Percentiles rank a stretch among this genome's conserved stretches.
phyloP scores from a whole-genome alignment of 2,329 filamentous ascomycete genomes.

The Talaromyces sp. region DNA sequence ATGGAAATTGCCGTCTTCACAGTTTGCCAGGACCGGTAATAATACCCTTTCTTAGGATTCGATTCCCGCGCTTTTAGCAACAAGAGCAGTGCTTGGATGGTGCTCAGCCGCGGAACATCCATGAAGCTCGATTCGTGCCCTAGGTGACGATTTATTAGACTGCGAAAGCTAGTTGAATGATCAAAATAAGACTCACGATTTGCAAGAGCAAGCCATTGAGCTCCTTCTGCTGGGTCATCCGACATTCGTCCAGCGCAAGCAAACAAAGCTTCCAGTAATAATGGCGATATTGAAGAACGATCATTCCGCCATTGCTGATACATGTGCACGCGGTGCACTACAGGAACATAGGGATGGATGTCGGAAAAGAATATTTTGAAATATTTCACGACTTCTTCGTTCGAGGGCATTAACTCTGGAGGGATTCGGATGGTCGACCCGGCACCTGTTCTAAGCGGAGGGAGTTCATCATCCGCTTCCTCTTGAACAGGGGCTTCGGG shows the following conservation, averaged over 20 bases:
- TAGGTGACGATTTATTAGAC: conserved; percentile 28
- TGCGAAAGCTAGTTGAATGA: not conserved
- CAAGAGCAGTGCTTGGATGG: conserved; percentile 81
- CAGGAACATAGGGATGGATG: conserved; percentile 87
- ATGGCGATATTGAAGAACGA: conserved; percentile 76
- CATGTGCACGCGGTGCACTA: conserved; percentile 74
- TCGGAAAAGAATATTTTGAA: conserved; percentile 88
- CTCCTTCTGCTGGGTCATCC: conserved; percentile 75
- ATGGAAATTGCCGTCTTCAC: conserved; percentile 88
- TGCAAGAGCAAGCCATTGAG: conserved; percentile 88
- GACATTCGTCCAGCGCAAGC: conserved; percentile 79
- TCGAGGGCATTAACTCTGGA: conserved; percentile 84
- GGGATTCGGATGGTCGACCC: conserved; percentile 82
- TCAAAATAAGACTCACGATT: conserved; percentile 55
- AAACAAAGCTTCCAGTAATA: conserved; percentile 85
- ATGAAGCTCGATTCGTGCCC: conserved; percentile 90
- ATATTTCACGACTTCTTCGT: conserved; percentile 73
- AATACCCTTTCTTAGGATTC: conserved; percentile 89
- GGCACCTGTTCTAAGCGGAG: conserved; percentile 60
- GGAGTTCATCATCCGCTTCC: conserved; percentile 65
- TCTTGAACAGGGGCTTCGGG: conserved; percentile 55
- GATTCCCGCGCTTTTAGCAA: conserved; percentile 86
- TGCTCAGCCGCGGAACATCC: conserved; percentile 84
- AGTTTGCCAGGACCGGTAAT: conserved; percentile 95
- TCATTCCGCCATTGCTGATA: conserved; percentile 87